Percentiles rank a stretch among this genome's conserved stretches.
These are phyloP conservation scores for Termitomyces bulborhizus DNA, from an alignment of 768 basidiomycete species.

Conservation along the genomic window DNA sequence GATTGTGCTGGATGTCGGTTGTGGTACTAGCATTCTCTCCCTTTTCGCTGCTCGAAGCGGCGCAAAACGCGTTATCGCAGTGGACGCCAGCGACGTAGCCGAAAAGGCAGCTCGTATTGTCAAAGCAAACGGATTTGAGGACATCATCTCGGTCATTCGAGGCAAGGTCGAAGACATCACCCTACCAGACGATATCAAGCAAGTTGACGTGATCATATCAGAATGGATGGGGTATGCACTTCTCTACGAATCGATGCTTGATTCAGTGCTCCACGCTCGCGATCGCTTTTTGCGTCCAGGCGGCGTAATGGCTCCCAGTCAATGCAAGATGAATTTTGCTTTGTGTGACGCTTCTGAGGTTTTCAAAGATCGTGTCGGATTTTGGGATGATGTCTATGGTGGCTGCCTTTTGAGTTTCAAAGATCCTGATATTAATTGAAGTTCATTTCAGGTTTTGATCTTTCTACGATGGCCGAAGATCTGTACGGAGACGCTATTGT, in stretches of 20 bases:
- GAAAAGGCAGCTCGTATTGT: conserved; percentile 74
- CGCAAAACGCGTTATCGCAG: conserved; percentile 84
- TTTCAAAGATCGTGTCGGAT: conserved; percentile 75
- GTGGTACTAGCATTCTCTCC: conserved; percentile 90
- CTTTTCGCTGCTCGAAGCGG: conserved; percentile 87
- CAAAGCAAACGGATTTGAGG: conserved; percentile 63
- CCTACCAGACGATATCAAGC: conserved; percentile 61
- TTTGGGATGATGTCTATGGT: conserved; percentile 94
- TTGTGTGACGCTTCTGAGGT: conserved; percentile 74
- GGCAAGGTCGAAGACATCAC: conserved; percentile 88
- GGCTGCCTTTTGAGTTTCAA: conserved; percentile 13
- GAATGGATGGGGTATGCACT: conserved; percentile 98
- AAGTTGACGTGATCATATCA: conserved; percentile 92
- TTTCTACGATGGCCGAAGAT: conserved; percentile 73
- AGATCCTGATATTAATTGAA: not conserved
- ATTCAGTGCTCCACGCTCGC: conserved; percentile 85
- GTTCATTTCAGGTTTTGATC: conserved; percentile 66
- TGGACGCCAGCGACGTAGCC: conserved; percentile 85
- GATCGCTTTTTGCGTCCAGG: conserved; percentile 75
- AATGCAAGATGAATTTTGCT: conserved; percentile 79
- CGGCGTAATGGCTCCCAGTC: conserved; percentile 89
- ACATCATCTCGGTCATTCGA: conserved; percentile 79
- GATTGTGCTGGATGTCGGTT: conserved; percentile 91
- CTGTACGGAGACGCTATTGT: conserved; percentile 80
- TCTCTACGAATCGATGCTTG: conserved; percentile 96